Evolutionary conservation across 441 rosid species (phyloP).

Genomic region (Macaranga tanarius): DNA sequence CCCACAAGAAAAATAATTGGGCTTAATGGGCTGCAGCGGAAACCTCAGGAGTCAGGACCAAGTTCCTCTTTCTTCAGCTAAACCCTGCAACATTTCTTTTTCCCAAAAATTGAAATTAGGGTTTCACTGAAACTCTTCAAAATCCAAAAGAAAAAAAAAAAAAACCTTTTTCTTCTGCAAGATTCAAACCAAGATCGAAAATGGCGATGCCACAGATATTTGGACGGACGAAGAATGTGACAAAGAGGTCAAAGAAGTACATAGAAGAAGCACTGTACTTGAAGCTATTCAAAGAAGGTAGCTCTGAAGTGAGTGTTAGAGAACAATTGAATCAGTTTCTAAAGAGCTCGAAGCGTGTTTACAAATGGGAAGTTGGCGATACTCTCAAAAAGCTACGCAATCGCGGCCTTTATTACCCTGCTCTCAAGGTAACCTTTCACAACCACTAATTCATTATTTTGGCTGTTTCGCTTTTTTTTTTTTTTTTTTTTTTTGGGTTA

Average conservation of each 20-base stretch:
- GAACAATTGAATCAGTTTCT: constrained; percentile 74
- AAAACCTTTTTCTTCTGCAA: background rate
- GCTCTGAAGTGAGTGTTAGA: constrained; percentile 58
- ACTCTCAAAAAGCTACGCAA: constrained; percentile 79
- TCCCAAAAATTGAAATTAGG: background rate
- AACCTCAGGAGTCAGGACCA: background rate
- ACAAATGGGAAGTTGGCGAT: constrained; percentile 96
- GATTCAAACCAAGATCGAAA: background rate
- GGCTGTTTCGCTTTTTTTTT: no score
- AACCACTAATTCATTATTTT: no score
- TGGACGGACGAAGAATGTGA: constrained; percentile 46
- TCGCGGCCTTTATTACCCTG: constrained; percentile 69
- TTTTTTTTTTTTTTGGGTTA: background rate
- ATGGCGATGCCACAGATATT: constrained; percentile 42
- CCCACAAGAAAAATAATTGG: no score
- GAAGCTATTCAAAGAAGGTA: constrained; percentile 72
- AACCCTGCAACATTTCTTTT: background rate
- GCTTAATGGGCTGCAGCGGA: background rate
- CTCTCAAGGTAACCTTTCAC: constrained; percentile 98
- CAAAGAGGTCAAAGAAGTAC: constrained; percentile 65
- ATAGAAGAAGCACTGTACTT: constrained; percentile 74
- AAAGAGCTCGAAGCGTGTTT: constrained; percentile 77
- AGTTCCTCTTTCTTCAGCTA: background rate
- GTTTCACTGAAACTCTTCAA: background rate
- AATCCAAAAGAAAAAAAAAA: background rate